These are phyloP conservation scores for Pyrenula massariospora DNA, from an alignment of 495 filamentous ascomycete species.

Conservation along the genomic window DNA sequence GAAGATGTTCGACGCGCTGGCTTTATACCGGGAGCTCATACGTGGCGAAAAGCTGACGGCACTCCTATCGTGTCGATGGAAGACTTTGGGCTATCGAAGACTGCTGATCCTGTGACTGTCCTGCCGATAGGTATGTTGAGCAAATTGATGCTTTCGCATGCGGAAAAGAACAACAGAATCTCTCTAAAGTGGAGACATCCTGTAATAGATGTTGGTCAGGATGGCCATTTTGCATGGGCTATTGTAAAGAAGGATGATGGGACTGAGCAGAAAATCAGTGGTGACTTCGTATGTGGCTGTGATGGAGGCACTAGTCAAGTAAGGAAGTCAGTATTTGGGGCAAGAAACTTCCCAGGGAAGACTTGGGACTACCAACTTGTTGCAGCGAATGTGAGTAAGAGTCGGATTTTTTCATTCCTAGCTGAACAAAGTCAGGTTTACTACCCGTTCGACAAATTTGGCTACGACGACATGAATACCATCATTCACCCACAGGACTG, in stretches of 20 bases:
- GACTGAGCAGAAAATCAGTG: too few relatives aligned
- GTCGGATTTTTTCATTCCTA: too few relatives aligned
- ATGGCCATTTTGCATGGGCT: too few relatives aligned
- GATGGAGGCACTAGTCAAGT: slow-evolving; percentile 47
- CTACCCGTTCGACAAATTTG: slow-evolving; percentile 42
- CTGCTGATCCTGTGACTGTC: too few relatives aligned
- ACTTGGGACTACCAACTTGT: slow-evolving; percentile 49
- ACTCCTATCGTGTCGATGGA: slow-evolving; percentile 21
- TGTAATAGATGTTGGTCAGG: too few relatives aligned
- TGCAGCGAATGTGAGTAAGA: slow-evolving; percentile 43
- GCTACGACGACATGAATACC: slow-evolving; percentile 45
- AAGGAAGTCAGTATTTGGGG: slow-evolving; percentile 41
- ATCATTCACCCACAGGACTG: slow-evolving; percentile 47
- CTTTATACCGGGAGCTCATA: slow-evolving; percentile 35
- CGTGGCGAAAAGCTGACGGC: slow-evolving; percentile 37
- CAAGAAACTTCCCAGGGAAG: slow-evolving; percentile 42
- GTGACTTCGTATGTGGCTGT: slow-evolving; percentile 44
- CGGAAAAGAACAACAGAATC: too few relatives aligned
- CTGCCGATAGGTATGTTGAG: too few relatives aligned
- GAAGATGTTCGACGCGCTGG: slow-evolving; percentile 37
- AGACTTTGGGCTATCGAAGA: too few relatives aligned
- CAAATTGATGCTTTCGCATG: too few relatives aligned
- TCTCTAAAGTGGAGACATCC: too few relatives aligned
- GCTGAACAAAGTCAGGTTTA: slow-evolving; percentile 27
- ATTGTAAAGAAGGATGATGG: too few relatives aligned